Evolutionary conservation across 176 grass and related monocot species (phyloP).

Genomic region (Carex cristatella): DNA sequence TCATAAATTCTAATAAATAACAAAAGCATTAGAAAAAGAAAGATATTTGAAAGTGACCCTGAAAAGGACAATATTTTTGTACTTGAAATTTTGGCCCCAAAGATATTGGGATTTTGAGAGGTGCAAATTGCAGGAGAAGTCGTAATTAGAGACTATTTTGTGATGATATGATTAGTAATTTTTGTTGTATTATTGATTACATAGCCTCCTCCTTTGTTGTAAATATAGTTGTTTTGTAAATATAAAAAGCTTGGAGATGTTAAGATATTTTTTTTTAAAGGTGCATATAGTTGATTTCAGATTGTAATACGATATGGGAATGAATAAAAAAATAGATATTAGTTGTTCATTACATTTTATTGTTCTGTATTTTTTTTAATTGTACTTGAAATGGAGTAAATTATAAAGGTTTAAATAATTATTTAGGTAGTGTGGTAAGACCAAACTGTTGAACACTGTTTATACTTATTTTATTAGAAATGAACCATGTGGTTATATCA

Average conservation of each 20-base stretch:
- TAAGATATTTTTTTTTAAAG: neutral
- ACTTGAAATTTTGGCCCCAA: neutral
- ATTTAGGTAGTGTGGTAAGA: neutral
- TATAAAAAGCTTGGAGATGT: neutral
- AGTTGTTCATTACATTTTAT: neutral
- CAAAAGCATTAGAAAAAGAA: neutral
- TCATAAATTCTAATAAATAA: conserved; percentile 2
- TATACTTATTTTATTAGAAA: neutral
- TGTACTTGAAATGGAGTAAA: neutral
- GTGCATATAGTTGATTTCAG: neutral
- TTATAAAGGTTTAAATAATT: neutral
- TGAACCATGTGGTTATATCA: neutral
- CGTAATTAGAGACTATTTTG: neutral
- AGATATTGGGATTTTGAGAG: conserved; percentile 10
- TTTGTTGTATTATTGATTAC: neutral
- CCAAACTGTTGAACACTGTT: neutral
- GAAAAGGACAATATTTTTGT: neutral
- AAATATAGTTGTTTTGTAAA: conserved; percentile 4
- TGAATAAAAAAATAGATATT: neutral
- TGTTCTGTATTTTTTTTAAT: neutral
- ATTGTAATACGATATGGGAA: neutral
- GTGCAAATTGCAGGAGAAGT: neutral
- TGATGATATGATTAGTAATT: neutral
- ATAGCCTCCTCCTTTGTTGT: neutral
- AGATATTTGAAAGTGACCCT: neutral